These are phyloP conservation scores for Catharanthus roseus DNA, from an alignment of 257 asterid species.

Conservation along the genomic window DNA sequence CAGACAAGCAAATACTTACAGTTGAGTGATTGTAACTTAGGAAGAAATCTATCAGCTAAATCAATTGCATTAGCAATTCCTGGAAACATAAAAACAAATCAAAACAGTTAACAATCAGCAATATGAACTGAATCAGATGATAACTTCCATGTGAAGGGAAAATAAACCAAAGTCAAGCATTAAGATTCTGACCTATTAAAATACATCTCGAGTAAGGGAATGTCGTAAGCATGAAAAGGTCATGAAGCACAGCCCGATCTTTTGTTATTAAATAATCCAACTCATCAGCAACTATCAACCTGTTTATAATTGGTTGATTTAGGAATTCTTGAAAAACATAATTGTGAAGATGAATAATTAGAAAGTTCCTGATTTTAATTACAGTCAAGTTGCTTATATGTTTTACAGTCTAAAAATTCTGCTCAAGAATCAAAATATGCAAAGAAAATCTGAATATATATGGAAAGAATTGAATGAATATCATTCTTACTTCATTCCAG, in stretches of 20 bases:
- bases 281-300: slow-evolving; percentile 85
- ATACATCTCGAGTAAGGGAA: slow-evolving; percentile 88
- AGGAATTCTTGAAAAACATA: background rate
- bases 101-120: slow-evolving; percentile 11
- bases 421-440: background rate
- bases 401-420: background rate
- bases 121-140: background rate
- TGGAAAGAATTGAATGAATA: background rate
- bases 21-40: slow-evolving; percentile 72
- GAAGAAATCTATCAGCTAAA: slow-evolving; percentile 90
- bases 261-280: slow-evolving; percentile 89
- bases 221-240: slow-evolving; percentile 87
- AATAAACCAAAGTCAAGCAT: background rate
- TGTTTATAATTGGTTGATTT: slow-evolving; percentile 18
- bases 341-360: background rate
- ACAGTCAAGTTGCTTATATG: background rate
- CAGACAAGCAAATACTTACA: slow-evolving; percentile 53
- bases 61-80: slow-evolving; percentile 98
- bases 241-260: slow-evolving; percentile 83
- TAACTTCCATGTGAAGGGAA: background rate
- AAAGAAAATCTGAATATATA: background rate
- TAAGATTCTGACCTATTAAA: slow-evolving; percentile 55
- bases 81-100: slow-evolving; percentile 32
- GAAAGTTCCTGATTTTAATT: background rate
- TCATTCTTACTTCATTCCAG: slow-evolving; percentile 47